These are phyloP conservation scores for Falciphora oryzae DNA, from an alignment of 2,329 filamentous ascomycete genomes.

Conservation along the genomic window DNA sequence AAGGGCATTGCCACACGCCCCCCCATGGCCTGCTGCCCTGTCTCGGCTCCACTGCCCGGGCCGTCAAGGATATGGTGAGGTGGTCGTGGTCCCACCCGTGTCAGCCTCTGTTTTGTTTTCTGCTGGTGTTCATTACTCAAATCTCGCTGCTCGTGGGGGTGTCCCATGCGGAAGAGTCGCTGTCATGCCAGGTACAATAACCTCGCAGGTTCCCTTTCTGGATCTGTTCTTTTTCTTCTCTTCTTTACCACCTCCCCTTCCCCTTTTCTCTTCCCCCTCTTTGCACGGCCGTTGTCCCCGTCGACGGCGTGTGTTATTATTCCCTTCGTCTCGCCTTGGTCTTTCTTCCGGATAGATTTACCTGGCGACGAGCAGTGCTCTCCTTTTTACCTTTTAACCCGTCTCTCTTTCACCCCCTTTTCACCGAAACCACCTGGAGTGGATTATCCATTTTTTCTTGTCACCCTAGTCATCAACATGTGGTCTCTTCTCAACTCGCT, in stretches of 20 bases:
- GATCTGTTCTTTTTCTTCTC: neutral
- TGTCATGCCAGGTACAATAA: conserved; percentile 4
- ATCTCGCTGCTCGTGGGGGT: neutral
- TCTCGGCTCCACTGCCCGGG: too few species aligned
- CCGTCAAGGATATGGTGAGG: neutral
- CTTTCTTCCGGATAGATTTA: conserved; percentile 1
- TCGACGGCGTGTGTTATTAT: neutral
- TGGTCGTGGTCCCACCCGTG: neutral
- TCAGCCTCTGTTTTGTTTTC: conserved; percentile 9
- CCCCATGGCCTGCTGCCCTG: too few species aligned
- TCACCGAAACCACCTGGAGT: conserved; percentile 21
- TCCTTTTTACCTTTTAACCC: conserved; percentile 3
- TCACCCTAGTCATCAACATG: conserved; percentile 5
- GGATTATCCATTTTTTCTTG: conserved; percentile 11
- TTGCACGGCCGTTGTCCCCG: neutral
- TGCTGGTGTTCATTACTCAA: neutral
- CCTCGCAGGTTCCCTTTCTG: conserved; percentile 2
- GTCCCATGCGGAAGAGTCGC: neutral
- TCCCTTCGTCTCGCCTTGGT: neutral
- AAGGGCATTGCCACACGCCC: too few species aligned
- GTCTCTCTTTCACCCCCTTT: neutral
- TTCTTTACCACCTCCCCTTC: neutral
- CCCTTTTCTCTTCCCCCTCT: neutral
- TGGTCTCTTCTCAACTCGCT: conserved; percentile 14
- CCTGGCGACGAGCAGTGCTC: conserved; percentile 9